A percentile compares a stretch with the other conserved stretches of the same genome.
These are phyloP conservation scores for Ilex aquifolium DNA, from an alignment of 257 asterid species.

Conservation along the genomic window DNA sequence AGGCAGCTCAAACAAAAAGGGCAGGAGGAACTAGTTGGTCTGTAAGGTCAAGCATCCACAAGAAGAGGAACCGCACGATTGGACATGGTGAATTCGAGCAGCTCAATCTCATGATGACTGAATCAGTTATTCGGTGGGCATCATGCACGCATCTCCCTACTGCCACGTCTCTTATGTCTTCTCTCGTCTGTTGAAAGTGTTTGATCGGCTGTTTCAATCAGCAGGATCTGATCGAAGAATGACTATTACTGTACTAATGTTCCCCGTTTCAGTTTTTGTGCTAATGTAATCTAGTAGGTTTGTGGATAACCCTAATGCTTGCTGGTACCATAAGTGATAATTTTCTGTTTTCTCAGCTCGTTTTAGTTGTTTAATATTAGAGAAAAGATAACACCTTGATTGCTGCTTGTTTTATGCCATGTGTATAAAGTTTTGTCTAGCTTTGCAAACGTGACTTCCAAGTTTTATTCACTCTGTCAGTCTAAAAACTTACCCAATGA, in stretches of 20 bases:
- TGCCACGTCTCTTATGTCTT: conserved; percentile 58
- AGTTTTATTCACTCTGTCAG: too few species aligned
- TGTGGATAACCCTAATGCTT: background rate
- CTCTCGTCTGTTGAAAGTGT: conserved; percentile 53
- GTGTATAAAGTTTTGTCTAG: too few species aligned
- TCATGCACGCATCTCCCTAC: conserved; percentile 68
- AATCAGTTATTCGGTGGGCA: conserved; percentile 79
- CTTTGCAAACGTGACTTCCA: too few species aligned
- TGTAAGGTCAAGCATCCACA: conserved; percentile 35
- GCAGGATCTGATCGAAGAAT: conserved; percentile 7
- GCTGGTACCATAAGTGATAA: conserved; percentile 1
- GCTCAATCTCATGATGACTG: conserved; percentile 49
- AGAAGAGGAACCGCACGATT: conserved; percentile 65
- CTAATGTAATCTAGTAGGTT: background rate
- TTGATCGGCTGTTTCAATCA: background rate
- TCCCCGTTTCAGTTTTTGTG: background rate
- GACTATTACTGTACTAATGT: background rate
- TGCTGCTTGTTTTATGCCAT: too few species aligned
- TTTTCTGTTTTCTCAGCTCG: background rate
- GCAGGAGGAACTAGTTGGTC: conserved; percentile 16
- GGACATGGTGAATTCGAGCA: conserved; percentile 61
- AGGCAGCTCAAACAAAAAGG: conserved; percentile 25
- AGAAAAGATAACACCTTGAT: too few species aligned
- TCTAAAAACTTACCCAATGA: too few species aligned
- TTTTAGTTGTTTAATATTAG: too few species aligned